Evolutionary conservation across 768 basidiomycete genomes (phyloP).

Genomic region (Mycena galopus): DNA sequence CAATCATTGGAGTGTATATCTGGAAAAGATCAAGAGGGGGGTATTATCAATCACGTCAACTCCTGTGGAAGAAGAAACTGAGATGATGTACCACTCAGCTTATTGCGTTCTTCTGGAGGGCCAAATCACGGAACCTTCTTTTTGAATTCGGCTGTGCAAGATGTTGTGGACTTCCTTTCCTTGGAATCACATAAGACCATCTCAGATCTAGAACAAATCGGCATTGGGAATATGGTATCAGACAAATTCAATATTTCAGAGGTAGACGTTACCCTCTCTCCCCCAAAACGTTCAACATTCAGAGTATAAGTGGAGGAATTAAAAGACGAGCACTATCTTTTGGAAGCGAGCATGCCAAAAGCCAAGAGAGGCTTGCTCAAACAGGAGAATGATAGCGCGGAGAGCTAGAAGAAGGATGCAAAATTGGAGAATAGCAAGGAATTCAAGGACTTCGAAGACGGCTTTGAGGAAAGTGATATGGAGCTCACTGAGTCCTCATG

Average conservation of each 20-base stretch:
- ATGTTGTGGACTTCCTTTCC: no score
- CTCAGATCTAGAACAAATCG: no score
- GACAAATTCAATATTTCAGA: neutral
- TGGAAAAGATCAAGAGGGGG: neutral
- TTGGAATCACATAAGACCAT: no score
- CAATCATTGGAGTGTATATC: neutral
- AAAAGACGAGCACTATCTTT: neutral
- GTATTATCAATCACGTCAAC: neutral
- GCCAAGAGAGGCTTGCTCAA: neutral
- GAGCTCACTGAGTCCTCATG: no score
- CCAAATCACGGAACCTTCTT: no score
- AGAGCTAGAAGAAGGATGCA: neutral
- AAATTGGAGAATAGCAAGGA: no score
- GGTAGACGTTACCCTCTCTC: no score
- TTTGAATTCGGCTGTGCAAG: no score
- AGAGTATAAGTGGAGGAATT: neutral
- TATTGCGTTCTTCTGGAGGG: no score
- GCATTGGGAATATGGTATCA: neutral
- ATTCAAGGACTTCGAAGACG: no score
- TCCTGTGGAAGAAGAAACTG: neutral
- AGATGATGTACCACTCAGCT: neutral
- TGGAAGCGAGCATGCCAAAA: neutral
- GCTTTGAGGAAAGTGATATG: no score
- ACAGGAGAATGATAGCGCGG: neutral
- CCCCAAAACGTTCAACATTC: neutral